A percentile compares a stretch with the other conserved stretches of the same genome.
Conservation (phyloP, 2,329 filamentous ascomycete species). For the Colletotrichum sp. region DNA sequence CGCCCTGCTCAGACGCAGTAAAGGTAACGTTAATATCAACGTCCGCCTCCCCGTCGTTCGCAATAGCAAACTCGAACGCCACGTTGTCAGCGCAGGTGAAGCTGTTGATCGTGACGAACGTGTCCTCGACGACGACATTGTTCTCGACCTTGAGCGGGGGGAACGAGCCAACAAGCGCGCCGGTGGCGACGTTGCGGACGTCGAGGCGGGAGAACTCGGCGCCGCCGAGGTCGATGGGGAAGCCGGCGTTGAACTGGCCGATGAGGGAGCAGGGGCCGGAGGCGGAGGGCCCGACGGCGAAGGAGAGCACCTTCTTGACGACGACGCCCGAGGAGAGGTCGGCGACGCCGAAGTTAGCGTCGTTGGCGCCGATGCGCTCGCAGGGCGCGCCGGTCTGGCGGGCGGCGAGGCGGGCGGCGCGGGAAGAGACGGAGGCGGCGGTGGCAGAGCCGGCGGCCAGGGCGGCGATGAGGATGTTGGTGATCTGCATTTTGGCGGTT, state of each 20-base stretch:
- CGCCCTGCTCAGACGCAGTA: neutral
- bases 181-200: neutral
- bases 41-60: neutral
- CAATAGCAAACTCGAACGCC: constrained; percentile 2
- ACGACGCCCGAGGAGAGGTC: constrained; percentile 1
- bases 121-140: neutral
- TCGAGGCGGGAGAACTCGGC: constrained; percentile 5
- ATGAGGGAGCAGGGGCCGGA: constrained; percentile 10
- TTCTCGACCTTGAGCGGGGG: neutral
- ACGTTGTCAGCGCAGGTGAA: neutral
- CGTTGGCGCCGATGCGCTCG: neutral
- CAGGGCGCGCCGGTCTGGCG: neutral
- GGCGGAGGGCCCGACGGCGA: neutral
- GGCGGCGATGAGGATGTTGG: constrained; percentile 1
- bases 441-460: neutral
- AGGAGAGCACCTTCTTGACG: constrained; percentile 6
- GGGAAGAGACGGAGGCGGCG: neutral
- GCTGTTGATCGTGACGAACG: constrained; percentile 9
- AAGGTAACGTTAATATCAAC: constrained; percentile 3
- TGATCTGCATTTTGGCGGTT: constrained; percentile 11
- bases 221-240: constrained; percentile 9
- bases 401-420: constrained; percentile 1
- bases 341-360: constrained; percentile 9
- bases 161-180: constrained; percentile 12
- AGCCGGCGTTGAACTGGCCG: constrained; percentile 4